A percentile compares a stretch with the other conserved stretches of the same genome.
These are phyloP conservation scores for Paragyromitra xinjiangensis DNA, from an alignment of 495 filamentous ascomycete genomes.

Conservation along the genomic window DNA sequence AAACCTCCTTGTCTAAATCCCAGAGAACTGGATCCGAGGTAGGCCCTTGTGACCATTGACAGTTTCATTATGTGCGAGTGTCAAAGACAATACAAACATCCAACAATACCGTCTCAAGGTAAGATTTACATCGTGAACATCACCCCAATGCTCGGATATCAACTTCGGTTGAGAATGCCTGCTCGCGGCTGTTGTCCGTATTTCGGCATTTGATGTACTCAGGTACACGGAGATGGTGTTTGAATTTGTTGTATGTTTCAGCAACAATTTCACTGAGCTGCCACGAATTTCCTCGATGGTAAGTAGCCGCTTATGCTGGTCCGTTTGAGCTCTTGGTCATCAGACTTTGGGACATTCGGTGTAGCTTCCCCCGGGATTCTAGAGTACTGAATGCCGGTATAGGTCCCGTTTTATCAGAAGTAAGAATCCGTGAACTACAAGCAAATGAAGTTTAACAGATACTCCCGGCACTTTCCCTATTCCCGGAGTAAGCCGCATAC, in stretches of 20 bases:
- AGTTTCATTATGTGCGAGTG: not conserved
- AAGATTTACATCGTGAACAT: not conserved
- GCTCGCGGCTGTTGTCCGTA: not conserved
- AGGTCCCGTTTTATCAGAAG: not conserved
- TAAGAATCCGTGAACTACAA: not conserved
- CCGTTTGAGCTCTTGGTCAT: not conserved
- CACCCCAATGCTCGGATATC: not conserved
- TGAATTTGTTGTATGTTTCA: not conserved
- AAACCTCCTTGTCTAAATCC: not conserved
- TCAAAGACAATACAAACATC: constrained; percentile 5
- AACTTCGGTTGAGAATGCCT: not conserved
- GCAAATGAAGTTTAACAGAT: not conserved
- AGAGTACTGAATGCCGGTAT: constrained; percentile 6
- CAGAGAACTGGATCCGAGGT: constrained; percentile 6
- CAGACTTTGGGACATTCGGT: not conserved
- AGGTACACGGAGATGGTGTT: not conserved
- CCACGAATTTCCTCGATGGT: constrained; percentile 6
- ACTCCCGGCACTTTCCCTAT: not conserved
- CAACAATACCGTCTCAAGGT: not conserved
- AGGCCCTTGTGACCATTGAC: not conserved
- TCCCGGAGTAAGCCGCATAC: not conserved
- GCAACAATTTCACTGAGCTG: not conserved
- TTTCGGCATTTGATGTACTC: not conserved
- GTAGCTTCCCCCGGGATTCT: not conserved
- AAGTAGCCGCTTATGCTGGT: not conserved